Evolutionary conservation across 352 stramenopile genomes (phyloP).

Genomic region (Pythium brassicae): DNA sequence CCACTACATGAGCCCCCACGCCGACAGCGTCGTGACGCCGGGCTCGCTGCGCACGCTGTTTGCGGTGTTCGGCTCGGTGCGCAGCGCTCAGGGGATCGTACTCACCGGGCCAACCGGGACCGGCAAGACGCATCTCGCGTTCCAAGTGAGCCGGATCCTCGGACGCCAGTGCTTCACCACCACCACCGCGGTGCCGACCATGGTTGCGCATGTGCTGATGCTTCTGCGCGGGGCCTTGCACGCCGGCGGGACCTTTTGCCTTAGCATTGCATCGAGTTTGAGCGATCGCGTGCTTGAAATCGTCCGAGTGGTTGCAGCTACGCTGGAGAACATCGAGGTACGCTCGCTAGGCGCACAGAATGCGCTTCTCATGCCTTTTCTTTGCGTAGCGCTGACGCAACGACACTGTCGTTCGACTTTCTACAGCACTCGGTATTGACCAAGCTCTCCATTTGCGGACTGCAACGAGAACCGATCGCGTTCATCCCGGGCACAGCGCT

Average conservation of each 20-base stretch:
- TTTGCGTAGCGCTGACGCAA: not conserved
- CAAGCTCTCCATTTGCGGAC: slow-evolving; percentile 19
- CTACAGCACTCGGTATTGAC: slow-evolving; percentile 26
- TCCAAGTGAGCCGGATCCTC: slow-evolving; percentile 38
- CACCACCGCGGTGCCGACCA: slow-evolving; percentile 2
- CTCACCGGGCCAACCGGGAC: slow-evolving; percentile 17
- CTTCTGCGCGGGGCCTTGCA: slow-evolving; percentile 40
- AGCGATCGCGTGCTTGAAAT: slow-evolving; percentile 9
- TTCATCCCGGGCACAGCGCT: slow-evolving; percentile 36
- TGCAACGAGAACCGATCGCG: slow-evolving; percentile 25
- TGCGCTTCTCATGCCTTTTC: not conserved
- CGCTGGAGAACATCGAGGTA: slow-evolving; percentile 25
- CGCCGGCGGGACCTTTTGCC: slow-evolving; percentile 34
- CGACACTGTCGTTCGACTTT: not conserved
- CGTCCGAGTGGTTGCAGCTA: slow-evolving; percentile 22
- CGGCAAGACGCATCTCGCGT: slow-evolving; percentile 36
- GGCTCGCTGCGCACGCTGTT: slow-evolving; percentile 48
- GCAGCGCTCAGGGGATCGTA: slow-evolving; percentile 25
- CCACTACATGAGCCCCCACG: slow-evolving; percentile 37
- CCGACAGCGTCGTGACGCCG: slow-evolving; percentile 33
- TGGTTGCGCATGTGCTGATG: slow-evolving; percentile 25
- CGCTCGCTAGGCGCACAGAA: not conserved
- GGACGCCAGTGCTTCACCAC: slow-evolving; percentile 37
- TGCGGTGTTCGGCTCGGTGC: slow-evolving; percentile 39
- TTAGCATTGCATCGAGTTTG: slow-evolving; percentile 9